These are phyloP conservation scores for Paecilomyces fulvus DNA, from an alignment of 2,329 filamentous ascomycete species.

Conservation along the genomic window DNA sequence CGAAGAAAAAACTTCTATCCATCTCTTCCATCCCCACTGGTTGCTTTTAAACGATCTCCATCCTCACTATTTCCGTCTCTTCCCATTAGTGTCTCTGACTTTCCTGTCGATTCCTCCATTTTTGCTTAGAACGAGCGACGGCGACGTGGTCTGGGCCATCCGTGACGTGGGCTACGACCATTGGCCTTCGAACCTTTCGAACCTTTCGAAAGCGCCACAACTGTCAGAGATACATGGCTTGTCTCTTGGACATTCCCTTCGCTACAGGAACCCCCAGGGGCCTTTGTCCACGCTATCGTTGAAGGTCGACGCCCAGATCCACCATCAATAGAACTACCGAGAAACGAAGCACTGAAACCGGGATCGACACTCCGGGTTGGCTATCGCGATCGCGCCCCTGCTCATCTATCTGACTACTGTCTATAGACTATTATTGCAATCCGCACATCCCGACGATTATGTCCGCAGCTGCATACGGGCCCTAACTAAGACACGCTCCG, in stretches of 20 bases:
- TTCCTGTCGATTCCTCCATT: background rate
- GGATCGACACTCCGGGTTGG: background rate
- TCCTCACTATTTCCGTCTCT: background rate
- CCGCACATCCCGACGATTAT: background rate
- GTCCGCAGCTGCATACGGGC: background rate
- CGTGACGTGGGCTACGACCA: conserved; percentile 23
- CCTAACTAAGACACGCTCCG: background rate
- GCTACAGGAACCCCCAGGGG: background rate
- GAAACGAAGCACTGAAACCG: background rate
- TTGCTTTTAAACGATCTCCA: background rate
- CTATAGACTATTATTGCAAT: background rate
- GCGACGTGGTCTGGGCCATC: background rate
- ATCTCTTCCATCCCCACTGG: background rate
- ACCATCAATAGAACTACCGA: background rate
- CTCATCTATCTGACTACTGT: background rate
- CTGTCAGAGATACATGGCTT: conserved; percentile 9
- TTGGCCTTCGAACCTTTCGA: conserved; percentile 15
- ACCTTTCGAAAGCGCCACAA: conserved; percentile 9
- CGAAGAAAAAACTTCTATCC: background rate
- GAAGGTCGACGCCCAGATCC: background rate
- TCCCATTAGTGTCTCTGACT: background rate
- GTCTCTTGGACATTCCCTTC: background rate
- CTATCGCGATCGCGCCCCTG: background rate
- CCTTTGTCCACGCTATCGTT: background rate
- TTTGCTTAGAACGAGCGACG: background rate